Percentiles rank a stretch among this genome's conserved stretches.
These are phyloP conservation scores for Pleurozium schreberi DNA, from an alignment of 225 moss, liverwort and hornwort species.

Conservation along the genomic window DNA sequence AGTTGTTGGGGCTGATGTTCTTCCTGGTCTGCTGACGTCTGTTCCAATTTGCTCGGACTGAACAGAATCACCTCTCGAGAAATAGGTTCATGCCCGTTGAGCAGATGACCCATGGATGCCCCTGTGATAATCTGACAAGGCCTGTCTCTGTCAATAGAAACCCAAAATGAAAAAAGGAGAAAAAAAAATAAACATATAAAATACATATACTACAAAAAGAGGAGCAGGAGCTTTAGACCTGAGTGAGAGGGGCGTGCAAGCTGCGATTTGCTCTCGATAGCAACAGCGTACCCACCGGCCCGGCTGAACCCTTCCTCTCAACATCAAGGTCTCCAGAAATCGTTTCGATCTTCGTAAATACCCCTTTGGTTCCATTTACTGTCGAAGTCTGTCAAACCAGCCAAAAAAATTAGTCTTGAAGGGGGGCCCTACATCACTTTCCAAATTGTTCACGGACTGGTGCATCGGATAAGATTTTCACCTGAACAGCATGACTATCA, in stretches of 20 bases:
- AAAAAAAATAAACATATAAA: neutral
- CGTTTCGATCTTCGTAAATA: neutral
- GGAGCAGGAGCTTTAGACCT: conserved; percentile 31
- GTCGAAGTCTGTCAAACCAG: conserved; percentile 2
- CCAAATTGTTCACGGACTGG: neutral
- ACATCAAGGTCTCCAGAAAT: neutral
- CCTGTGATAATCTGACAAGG: conserved; percentile 1
- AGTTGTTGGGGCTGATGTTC: neutral
- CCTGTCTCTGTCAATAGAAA: neutral
- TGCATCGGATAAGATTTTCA: neutral
- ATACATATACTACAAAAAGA: neutral
- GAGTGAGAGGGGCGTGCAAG: conserved; percentile 74
- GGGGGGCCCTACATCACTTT: neutral
- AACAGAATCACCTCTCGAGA: conserved; percentile 71
- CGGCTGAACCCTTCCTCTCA: conserved; percentile 66
- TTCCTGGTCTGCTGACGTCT: conserved; percentile 5
- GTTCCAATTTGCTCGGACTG: conserved; percentile 32
- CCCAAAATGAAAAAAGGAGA: neutral
- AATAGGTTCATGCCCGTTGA: conserved; percentile 78
- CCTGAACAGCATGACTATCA: conserved; percentile 7
- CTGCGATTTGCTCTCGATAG: conserved; percentile 42
- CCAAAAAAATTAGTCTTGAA: neutral
- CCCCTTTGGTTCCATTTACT: neutral
- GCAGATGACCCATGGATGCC: conserved; percentile 63
- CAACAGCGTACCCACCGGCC: conserved; percentile 52